A percentile compares a stretch with the other conserved stretches of the same genome.
phyloP scores from a whole-genome alignment of 345 rosid species.

The Arabidopsis suecica region DNA sequence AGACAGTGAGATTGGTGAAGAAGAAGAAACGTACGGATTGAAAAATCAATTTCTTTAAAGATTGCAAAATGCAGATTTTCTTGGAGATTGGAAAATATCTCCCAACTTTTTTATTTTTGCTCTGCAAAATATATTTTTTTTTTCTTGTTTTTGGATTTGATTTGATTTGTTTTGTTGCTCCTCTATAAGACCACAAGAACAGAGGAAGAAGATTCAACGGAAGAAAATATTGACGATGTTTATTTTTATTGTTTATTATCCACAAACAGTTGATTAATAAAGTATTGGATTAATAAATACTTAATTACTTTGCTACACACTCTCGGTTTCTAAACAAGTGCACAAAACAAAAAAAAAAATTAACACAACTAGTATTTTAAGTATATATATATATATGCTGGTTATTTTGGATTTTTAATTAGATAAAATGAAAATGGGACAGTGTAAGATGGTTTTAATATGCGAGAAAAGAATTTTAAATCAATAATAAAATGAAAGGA shows the following conservation, averaged over 20 bases:
- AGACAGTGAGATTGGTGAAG: conserved; percentile 16
- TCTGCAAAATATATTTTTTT: background rate
- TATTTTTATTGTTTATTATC: background rate
- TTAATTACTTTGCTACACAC: background rate
- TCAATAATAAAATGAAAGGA: background rate
- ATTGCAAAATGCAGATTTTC: conserved; percentile 19
- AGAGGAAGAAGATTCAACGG: conserved; percentile 42
- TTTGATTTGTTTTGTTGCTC: background rate
- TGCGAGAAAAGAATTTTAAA: background rate
- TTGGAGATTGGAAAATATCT: background rate
- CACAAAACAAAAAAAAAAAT: too few species aligned
- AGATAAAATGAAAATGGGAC: background rate
- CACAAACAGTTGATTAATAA: background rate
- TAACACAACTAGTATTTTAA: too few species aligned
- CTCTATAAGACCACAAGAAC: conserved; percentile 1
- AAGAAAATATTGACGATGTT: conserved; percentile 23
- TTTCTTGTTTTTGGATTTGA: conserved; percentile 6
- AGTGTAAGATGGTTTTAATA: background rate
- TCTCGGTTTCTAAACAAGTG: background rate
- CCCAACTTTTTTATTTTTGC: background rate
- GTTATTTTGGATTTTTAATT: background rate
- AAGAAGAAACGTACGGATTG: background rate
- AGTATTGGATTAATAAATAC: background rate
- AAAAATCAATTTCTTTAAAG: background rate
- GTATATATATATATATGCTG: background rate